Evolutionary conservation across 176 grass and related monocot genomes (phyloP), one percentile per base, ranked within the genome.

Genomic region (Aegilops bicornis): DNA sequence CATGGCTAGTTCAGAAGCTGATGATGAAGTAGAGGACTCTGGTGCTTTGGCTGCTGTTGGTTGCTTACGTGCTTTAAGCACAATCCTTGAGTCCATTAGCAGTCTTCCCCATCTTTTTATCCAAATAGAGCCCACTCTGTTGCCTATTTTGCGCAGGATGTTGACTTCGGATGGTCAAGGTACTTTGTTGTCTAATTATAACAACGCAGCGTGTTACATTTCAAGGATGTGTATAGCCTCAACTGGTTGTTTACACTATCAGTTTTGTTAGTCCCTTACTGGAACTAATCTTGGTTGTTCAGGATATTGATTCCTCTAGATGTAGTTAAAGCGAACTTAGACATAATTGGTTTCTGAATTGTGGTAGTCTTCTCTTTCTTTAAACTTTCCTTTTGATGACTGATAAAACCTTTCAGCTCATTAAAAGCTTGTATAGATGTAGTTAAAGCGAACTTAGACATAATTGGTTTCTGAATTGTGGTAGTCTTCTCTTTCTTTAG

Each of bases 21-120:
- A 98, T 84, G 93, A 98, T 78, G 95, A 98, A 89, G 91, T 88
- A 14, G 95, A 98, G 83, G 95, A 98, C 69, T 87, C 91, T 36
- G 95, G 95, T 91, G 95, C 93, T 85, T 86, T 98, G 82, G 95
- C 95, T 79, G 95, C 95, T 82, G 89, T 93, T 82, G 95, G 95
- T 31, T 95, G 95, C 80, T 93, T 98, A 67, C 95, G 93, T 84
- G 93, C 95, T 64, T 87, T 95, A 90, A 93, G 93, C 91, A 95
- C 95, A 63, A 98, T 98, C 64, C 95, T 98, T 27, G 95, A 98
- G 76, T 98, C 95, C 30, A 85, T 98, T 64, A 95, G 92, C 91
- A 93, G 95, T 85, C 93, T 98, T 81, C 95, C 95, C 62, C 93
- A 95, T 82, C 87, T 98, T 68, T 98, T 93, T 90, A 87, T 89